Base-by-base conservation (phyloP, 345 rosid genomes). In the Hypericum perforatum region DNA sequence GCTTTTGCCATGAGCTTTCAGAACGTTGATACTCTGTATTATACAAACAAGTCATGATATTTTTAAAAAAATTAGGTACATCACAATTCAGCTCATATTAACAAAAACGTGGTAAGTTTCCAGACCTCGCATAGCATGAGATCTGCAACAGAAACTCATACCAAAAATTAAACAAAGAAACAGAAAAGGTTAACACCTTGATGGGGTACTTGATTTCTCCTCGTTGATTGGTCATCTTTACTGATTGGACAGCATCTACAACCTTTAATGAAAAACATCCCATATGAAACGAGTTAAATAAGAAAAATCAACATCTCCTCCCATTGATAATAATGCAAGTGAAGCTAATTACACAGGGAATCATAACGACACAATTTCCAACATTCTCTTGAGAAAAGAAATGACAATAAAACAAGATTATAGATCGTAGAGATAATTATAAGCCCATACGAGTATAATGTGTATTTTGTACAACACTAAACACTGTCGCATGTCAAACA, bases 1-100 rank as follows among this genome's bases (percentile, higher is more conserved):
- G 71, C 97, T 89, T 73, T 84, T 70, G 9, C 94, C 97, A 70
- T 94, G 99, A 59, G 99, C 94, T 79, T 89, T 94, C 64, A 94
- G 75, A 69, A 84, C 71, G 64, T 86, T 94, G 63, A 89, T 85
- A 6, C 94, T 85, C 99, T 89, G 59, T n/a, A n/a, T n/a, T n/a
- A n/a, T n/a, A n/a, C n/a, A n/a, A n/a, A n/a, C n/a, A n/a, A n/a
- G n/a, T n/a, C n/a, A n/a, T n/a, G 11, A 60, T 57, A 6, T 55
- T 40, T 29, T 52, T 50, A 56, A 46, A 61, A 51, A 45, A 41
- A 60, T 43, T 10, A 6, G 29, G 12, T 16, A 10, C 39, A 49
- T 41, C 9, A 22, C 32, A 41, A 54, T 15, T 29, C 4, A 43
- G 9, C 58, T 49, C 59, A 43, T 46, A 9, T 14, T 7, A 37